Evolutionary conservation across 352 stramenopile genomes (phyloP), one percentile per base, ranked within the genome.

Genomic region (Globisporangium irregulare): DNA sequence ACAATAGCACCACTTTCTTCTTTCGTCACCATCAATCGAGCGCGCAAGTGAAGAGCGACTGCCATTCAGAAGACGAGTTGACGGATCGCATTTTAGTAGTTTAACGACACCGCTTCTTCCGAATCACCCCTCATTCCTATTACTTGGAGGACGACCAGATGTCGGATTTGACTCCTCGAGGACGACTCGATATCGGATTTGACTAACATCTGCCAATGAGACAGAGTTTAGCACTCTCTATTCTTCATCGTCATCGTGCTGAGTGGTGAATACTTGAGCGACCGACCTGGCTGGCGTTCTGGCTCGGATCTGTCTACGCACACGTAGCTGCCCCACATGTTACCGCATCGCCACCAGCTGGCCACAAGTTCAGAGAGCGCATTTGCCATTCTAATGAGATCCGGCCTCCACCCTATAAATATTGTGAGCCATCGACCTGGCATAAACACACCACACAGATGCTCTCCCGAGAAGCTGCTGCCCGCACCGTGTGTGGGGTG

Each of bases 381-480:
- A 29, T 12, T 36, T 20, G 53, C 12, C 15, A 7, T 59, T n/a
- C 18, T 7, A n/a, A 22, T 61, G 29, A 14, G n/a, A 15, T 41
- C 56, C 48, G 20, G 48, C 48, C 48, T 3, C 48, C n/a, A 14
- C 48, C 18, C 20, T 55, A 18, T 55, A 46, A 46, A 46, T 46
- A 46, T 46, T 46, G 38, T 46, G 38, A 46, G 38, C 38, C 38
- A 18, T 15, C 38, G 3, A 46, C 38, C 38, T 20, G 38, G 22
- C 29, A n/a, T 24, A 61, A 22, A 48, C 53, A 46, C 20, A 25
- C 41, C 14, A 12, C 7, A 7, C 59, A 57, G 41, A 57, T 65
- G 59, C 43, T 38, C 51, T 66, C 60, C 25, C n/a, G 24, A 29
- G 8, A 43, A 66, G 60, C 60, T 59, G 43, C 27, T 59, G 60